A percentile compares a stretch with the other conserved stretches of the same genome.
Evolutionary conservation across 2,329 filamentous ascomycete species (phyloP).

Genomic region (Huntiella bhutanensis): DNA sequence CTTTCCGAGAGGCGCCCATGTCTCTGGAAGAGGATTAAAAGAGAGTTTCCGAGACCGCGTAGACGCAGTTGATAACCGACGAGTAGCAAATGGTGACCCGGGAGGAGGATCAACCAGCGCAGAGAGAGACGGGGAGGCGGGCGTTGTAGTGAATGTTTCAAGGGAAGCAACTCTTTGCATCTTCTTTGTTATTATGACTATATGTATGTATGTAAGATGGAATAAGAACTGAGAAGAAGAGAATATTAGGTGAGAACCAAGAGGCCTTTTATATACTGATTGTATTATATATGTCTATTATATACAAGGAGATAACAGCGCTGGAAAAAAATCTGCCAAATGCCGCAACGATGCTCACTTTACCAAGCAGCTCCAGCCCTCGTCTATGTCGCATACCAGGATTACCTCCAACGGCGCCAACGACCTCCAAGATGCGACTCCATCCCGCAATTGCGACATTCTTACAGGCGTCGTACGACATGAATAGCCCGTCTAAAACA

Average conservation of each 20-base stretch:
- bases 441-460: too few relatives aligned
- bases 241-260: not conserved
- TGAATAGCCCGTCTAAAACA: too few relatives aligned
- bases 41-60: conserved; percentile 29
- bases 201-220: not conserved
- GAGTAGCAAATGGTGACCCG: conserved; percentile 11
- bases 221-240: not conserved
- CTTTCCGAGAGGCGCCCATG: conserved; percentile 26
- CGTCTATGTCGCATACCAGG: not conserved
- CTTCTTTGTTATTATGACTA: not conserved
- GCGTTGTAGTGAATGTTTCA: conserved; percentile 29
- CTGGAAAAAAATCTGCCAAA: too few relatives aligned
- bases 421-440: too few relatives aligned
- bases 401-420: not conserved
- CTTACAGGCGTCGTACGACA: too few relatives aligned
- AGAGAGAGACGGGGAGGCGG: conserved; percentile 6
- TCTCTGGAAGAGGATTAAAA: conserved; percentile 35
- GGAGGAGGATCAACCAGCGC: conserved; percentile 13
- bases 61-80: conserved; percentile 27
- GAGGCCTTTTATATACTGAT: too few relatives aligned
- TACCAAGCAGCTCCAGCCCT: not conserved
- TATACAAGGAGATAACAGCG: too few relatives aligned
- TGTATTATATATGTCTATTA: too few relatives aligned
- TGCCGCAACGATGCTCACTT: too few relatives aligned
- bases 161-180: conserved; percentile 33